Base-by-base conservation (phyloP, 176 grass and related monocot genomes). In the Avena atlantica region DNA sequence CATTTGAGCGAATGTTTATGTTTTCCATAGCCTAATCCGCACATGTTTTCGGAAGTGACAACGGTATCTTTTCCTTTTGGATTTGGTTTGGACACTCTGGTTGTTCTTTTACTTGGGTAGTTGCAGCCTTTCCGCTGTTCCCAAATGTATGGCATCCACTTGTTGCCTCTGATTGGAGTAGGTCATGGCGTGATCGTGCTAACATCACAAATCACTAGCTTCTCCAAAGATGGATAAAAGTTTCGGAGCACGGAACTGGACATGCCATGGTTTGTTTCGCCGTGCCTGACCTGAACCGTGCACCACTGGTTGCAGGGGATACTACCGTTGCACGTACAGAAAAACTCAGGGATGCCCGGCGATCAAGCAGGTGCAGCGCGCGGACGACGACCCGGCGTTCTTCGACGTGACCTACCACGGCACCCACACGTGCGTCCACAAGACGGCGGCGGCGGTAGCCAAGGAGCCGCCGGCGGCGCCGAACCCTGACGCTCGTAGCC, bases 321-420 rank as follows among this genome's bases (percentile, higher is more conserved):
- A 98, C 86, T 98, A 90, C 80, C 89, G 92, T 4, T 98, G 95
- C 88, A 92, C 86, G 59, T 76, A 89, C 86, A 76, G 76, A 15
- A 60, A 89, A 60, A 27, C 87, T 1, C 75, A 85, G 78, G 85
- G 83, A 6, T 98, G 95, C 14, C 1, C 27, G 49, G 93, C 93
- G 51, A 93, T 71, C 8, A 98, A 92, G 78, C 93, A 95, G 83
- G 89, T 93, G 53, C 93, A 95, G 91, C 88, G 86, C 75, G 86
- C 71, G 29, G 89, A 93, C 53, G 86, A 93, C 8, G 93, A 98
- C 49, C 65, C 89, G 0, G 40, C 51, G 1, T 16, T 95, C 58
- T 95, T 89, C 62, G 86, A 98, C 81, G 79, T 98, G 71, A 81
- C 56, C 20, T 98, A 95, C 86, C 70, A 77, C 70, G 93, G 93